Conservation (phyloP, 495 filamentous ascomycete genomes). For the Hyaloscypha finlandica region DNA sequence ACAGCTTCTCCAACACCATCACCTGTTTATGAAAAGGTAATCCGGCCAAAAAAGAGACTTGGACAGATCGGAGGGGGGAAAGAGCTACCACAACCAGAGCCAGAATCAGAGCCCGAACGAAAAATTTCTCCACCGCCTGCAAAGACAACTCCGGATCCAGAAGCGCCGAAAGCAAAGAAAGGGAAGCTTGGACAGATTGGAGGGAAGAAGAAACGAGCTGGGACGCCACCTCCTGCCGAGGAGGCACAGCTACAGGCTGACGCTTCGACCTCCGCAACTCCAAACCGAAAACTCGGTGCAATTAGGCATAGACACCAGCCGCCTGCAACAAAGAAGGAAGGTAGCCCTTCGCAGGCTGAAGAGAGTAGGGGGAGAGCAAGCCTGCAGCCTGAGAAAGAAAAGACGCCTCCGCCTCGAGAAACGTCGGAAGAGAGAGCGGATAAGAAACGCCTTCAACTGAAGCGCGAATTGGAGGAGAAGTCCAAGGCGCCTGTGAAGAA, state of each 20-base stretch:
- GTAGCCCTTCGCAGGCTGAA: not conserved
- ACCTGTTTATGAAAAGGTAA: slow-evolving; percentile 12
- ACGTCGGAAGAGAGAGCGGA: slow-evolving; percentile 59
- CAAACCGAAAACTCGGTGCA: slow-evolving; percentile 16
- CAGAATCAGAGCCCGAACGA: slow-evolving; percentile 14
- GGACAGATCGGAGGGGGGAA: slow-evolving; percentile 34
- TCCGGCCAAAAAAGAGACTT: slow-evolving; percentile 25
- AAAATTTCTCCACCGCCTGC: not conserved
- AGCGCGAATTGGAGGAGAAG: slow-evolving; percentile 64
- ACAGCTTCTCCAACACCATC: slow-evolving; percentile 21
- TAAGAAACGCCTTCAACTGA: slow-evolving; percentile 63
- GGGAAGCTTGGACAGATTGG: slow-evolving; percentile 25
- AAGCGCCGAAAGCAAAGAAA: slow-evolving; percentile 12
- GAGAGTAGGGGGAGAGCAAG: slow-evolving; percentile 4
- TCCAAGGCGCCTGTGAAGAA: slow-evolving; percentile 66
- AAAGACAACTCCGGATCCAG: not conserved
- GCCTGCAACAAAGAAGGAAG: slow-evolving; percentile 5
- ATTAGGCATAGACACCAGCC: not conserved
- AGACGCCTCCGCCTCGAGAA: slow-evolving; percentile 34
- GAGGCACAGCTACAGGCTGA: not conserved
- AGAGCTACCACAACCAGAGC: slow-evolving; percentile 13
- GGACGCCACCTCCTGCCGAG: slow-evolving; percentile 3
- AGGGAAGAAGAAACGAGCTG: slow-evolving; percentile 24
- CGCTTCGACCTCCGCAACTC: not conserved
- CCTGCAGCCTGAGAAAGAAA: slow-evolving; percentile 5